Evolutionary conservation across 2,329 filamentous ascomycete genomes (phyloP), one percentile per base, ranked within the genome.

Genomic region (Emydomyces testavorans): DNA sequence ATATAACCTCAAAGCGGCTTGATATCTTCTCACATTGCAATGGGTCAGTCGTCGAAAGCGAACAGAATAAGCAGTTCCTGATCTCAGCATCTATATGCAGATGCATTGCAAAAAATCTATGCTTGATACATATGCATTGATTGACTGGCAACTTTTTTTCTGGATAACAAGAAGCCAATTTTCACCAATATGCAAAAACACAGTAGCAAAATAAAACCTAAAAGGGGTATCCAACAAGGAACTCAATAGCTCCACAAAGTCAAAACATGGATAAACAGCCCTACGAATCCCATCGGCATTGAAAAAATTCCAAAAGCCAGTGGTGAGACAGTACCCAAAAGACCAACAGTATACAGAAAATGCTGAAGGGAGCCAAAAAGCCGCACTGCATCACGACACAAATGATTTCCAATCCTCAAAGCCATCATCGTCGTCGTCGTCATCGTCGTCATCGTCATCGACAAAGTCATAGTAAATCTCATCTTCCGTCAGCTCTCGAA

Each of bases 361-460:
- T n/a, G n/a, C 3, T 11, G 10, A 31, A 8, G 7, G n/a, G n/a
- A n/a, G n/a, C n/a, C n/a, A n/a, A n/a, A n/a, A n/a, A n/a, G n/a
- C n/a, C n/a, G n/a, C n/a, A 18, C 10, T 13, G 15, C 34, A 21
- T 26, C 18, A 41, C 10, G 13, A 37, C 7, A 26, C 43, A 43
- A 47, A 32, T 1, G 44, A 50, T 11, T 46, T 46, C 39, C 38
- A 40, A n/a, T 47, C 49, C 11, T 48, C 49, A 28, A 50, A 41
- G 31, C 39, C 39, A 21, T 48, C 37, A 2, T 39, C 35, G 11
- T n/a, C 21, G 16, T 39, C 18, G 5, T 38, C 37, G 2, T 39
- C 35, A 13, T n/a, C 21, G 16, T 39, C 18, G 5, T 38, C 50
- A n/a, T 50, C 38, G 1, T 18, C 36, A 28, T 49, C 29, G 10